A percentile compares a stretch with the other conserved stretches of the same genome.
Conservation (phyloP, 371 early-diverging fungal genomes). For the Dipsacomyces acuminosporus region DNA sequence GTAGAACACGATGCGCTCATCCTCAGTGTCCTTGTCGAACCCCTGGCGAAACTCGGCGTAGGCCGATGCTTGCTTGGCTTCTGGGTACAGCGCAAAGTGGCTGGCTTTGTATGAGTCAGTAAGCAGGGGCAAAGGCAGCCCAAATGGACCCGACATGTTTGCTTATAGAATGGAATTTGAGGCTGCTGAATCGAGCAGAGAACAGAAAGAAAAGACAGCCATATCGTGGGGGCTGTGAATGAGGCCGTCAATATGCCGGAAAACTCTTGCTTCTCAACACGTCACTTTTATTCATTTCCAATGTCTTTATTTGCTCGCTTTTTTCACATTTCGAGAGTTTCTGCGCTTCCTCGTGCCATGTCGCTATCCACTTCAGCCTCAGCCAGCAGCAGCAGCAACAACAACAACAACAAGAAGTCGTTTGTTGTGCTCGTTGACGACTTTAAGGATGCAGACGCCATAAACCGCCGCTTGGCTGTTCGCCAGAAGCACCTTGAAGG, state of each 20-base stretch:
- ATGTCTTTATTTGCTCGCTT: constrained; percentile 1
- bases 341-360: too few relatives aligned
- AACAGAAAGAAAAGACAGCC: too few relatives aligned
- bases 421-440: constrained; percentile 21
- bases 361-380: neutral
- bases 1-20: constrained; percentile 70
- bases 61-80: constrained; percentile 61
- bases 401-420: constrained; percentile 1
- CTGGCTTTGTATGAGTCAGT: constrained; percentile 78
- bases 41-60: constrained; percentile 72
- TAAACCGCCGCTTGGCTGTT: constrained; percentile 11
- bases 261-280: neutral
- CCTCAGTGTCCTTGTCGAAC: constrained; percentile 58
- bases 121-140: constrained; percentile 36
- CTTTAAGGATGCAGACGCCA: constrained; percentile 18
- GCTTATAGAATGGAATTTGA: too few relatives aligned
- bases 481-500: constrained; percentile 14
- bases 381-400: neutral
- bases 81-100: constrained; percentile 67
- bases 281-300: neutral
- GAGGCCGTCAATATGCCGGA: neutral
- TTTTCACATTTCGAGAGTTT: neutral
- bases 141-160: constrained; percentile 43
- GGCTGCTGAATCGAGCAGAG: too few relatives aligned
- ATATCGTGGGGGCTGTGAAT: too few relatives aligned